A percentile compares a stretch with the other conserved stretches of the same genome.
Evolutionary conservation across 1,139 yeast species (phyloP).

Genomic region (Debaryomycetaceae sp.): DNA sequence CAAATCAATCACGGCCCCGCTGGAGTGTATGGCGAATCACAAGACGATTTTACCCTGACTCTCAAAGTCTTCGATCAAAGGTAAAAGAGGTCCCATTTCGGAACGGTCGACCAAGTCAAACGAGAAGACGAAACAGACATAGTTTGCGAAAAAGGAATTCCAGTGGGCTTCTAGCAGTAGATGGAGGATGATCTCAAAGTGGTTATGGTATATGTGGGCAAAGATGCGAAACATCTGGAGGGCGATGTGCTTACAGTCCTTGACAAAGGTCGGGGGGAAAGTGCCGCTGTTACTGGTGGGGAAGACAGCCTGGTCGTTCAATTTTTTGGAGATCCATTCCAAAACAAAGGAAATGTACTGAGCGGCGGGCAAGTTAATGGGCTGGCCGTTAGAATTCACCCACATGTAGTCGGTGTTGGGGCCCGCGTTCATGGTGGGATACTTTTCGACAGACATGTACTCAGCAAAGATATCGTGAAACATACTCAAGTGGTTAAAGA

Average conservation of each 20-base stretch:
- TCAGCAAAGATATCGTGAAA: conserved; percentile 84
- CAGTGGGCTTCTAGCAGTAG: conserved; percentile 92
- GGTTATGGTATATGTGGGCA: conserved; percentile 91
- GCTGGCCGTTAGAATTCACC: conserved; percentile 71
- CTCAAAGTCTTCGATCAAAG: conserved; percentile 71
- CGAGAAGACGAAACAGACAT: conserved; percentile 75
- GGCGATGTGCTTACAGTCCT: conserved; percentile 76
- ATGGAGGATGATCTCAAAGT: conserved; percentile 85
- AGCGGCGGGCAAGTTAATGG: conserved; percentile 80
- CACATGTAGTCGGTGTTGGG: conserved; percentile 85
- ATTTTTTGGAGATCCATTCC: conserved; percentile 80
- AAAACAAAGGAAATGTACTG: conserved; percentile 88
- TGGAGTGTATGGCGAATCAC: conserved; percentile 3
- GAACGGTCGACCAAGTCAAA: conserved; percentile 67
- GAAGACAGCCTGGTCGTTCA: conserved; percentile 80
- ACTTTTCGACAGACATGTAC: conserved; percentile 77
- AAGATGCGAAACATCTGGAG: conserved; percentile 94
- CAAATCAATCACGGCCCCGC: conserved; percentile 1
- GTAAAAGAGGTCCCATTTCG: conserved; percentile 70
- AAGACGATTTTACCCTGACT: conserved; percentile 72
- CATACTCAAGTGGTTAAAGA: conserved; percentile 74
- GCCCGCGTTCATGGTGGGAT: conserved; percentile 95
- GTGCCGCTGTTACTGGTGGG: conserved; percentile 94
- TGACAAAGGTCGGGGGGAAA: conserved; percentile 76
- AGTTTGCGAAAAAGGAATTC: conserved; percentile 97